Evolutionary conservation across 2,329 filamentous ascomycete genomes (phyloP).

Genomic region (Apiospora kogelbergensis): DNA sequence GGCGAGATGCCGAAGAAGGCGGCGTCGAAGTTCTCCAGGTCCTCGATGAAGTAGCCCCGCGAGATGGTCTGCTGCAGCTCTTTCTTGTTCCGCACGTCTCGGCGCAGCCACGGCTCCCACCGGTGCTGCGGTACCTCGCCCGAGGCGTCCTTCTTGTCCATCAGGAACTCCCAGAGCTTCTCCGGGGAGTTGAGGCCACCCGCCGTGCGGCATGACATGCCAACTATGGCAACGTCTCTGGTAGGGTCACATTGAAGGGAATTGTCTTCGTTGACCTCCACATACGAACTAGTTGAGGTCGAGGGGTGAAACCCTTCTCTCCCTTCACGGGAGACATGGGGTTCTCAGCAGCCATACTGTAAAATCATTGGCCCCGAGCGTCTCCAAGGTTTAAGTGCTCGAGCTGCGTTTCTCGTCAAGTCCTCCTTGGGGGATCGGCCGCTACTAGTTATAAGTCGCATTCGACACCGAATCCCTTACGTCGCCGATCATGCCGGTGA

Average conservation of each 20-base stretch:
- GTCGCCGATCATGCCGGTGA: too few species aligned
- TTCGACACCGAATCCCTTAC: too few species aligned
- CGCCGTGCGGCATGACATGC: conserved; percentile 19
- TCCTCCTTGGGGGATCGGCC: too few species aligned
- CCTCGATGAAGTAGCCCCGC: conserved; percentile 17
- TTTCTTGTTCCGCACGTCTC: conserved; percentile 18
- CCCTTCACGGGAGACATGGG: too few species aligned
- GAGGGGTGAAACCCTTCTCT: too few species aligned
- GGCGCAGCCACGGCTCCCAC: conserved; percentile 20
- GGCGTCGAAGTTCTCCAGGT: conserved; percentile 23
- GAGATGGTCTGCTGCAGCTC: conserved; percentile 20
- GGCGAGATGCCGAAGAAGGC: conserved; percentile 27
- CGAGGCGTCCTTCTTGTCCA: conserved; percentile 19
- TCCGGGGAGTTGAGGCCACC: conserved; percentile 18
- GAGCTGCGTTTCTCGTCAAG: too few species aligned
- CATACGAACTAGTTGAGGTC: too few species aligned
- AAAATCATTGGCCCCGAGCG: too few species aligned
- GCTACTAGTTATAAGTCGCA: too few species aligned
- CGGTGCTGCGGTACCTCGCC: conserved; percentile 17
- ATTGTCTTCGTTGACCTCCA: too few species aligned
- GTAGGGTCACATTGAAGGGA: not conserved
- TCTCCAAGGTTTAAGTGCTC: too few species aligned
- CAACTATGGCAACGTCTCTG: conserved; percentile 20
- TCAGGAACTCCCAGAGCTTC: conserved; percentile 19
- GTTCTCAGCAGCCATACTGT: too few species aligned